Base-by-base conservation (phyloP, 2,329 filamentous ascomycete genomes). In the Fusarium hostae region DNA sequence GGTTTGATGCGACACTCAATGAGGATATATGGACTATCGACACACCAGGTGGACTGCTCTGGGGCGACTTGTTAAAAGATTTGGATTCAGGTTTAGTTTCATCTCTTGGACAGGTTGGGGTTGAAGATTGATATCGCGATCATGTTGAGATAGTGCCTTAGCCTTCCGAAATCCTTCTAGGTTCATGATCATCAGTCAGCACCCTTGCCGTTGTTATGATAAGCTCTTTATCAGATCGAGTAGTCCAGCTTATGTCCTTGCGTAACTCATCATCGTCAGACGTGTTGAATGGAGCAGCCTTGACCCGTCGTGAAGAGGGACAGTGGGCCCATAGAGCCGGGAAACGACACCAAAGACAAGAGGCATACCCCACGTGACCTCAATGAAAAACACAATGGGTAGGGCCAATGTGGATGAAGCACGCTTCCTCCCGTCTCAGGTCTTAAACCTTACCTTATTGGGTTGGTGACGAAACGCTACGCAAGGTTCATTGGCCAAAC, bases 41-140 rank as follows among this genome's bases (percentile, higher is more conserved):
- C n/a, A 57, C 51, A 5, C 52, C 71, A 9, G 44, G 55, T 6
- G 50, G 58, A 5, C 48, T 76, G n/a, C 62, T 77, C 6, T 77
- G 75, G 75, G 75, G 70, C 5, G 73, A 75, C 39, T 51, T 76
- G 13, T 61, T 77, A 48, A 73, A 47, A 28, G 71, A 77, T 8
- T 32, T 77, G 9, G 75, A 71, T 37, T 63, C 65, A 13, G 67
- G 63, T 16, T 47, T 76, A 44, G 63, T 62, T n/a, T 58, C 59
- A 57, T 73, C 51, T 81, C 72, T 68, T 81, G 81, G 34, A 75
- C 77, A 64, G 18, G 32, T 73, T 24, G 66, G 34, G 15, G 55
- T 72, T 15, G 34, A 24, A 9, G 70, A 70, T 37, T 47, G 40
- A 43, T n/a, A 34, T 8, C 15, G 28, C 20, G 8, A 24, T 16